phyloP scores from a whole-genome alignment of 169 alveolate genomes.

The Toxoplasma gondii region DNA sequence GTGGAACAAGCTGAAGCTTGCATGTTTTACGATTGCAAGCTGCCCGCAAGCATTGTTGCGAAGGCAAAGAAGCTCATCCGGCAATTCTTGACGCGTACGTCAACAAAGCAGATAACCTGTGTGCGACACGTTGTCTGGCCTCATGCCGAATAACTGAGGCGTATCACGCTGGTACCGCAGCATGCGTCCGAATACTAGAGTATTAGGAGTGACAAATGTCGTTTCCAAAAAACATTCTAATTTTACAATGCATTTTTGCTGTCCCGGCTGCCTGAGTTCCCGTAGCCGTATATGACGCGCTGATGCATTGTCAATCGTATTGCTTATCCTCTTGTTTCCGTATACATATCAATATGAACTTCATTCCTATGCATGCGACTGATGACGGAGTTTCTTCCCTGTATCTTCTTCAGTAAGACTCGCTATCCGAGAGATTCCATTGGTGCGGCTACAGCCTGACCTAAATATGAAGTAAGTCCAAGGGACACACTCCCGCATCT shows the following conservation, averaged over 20 bases:
- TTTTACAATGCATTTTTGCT: too few relatives aligned
- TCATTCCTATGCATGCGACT: not conserved
- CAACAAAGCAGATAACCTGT: not conserved
- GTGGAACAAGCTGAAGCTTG: slow-evolving; percentile 27
- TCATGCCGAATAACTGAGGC: too few relatives aligned
- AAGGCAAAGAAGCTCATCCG: slow-evolving; percentile 5
- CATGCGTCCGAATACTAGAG: too few relatives aligned
- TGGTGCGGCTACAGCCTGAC: not conserved
- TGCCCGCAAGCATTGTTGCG: not conserved
- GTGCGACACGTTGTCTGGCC: too few relatives aligned
- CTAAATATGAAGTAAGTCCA: not conserved
- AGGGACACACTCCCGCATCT: too few relatives aligned
- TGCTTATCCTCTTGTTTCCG: not conserved
- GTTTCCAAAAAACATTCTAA: too few relatives aligned
- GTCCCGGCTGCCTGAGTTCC: too few relatives aligned
- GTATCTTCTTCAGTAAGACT: not conserved
- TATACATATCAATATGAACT: not conserved
- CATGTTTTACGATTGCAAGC: slow-evolving; percentile 22
- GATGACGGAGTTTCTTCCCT: not conserved
- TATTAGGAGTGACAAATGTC: too few relatives aligned
- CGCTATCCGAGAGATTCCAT: not conserved
- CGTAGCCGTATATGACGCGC: too few relatives aligned
- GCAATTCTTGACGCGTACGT: not conserved
- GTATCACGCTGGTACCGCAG: too few relatives aligned
- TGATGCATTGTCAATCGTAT: too few relatives aligned